These are phyloP conservation scores for Moniliella sp. DNA, from an alignment of 1,284 basidiomycete species.

Conservation along the genomic window DNA sequence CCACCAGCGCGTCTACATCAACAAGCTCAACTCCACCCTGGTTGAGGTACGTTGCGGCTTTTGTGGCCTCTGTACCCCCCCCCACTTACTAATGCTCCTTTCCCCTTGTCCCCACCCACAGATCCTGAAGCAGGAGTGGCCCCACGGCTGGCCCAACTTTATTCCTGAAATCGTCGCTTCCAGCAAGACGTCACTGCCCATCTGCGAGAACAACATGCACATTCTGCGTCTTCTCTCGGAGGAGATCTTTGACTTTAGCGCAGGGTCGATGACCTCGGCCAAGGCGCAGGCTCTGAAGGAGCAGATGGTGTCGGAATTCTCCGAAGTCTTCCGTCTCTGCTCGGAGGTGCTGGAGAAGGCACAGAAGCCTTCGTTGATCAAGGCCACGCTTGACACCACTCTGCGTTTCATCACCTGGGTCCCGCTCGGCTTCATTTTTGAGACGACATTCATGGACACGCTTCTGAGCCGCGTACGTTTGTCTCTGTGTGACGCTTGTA, in stretches of 20 bases:
- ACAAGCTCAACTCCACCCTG: conserved; percentile 87
- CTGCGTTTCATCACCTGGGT: conserved; percentile 98
- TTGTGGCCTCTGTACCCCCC: too few relatives aligned
- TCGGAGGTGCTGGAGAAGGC: conserved; percentile 83
- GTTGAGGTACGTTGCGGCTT: too few relatives aligned
- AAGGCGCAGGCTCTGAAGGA: conserved; percentile 96
- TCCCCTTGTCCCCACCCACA: too few relatives aligned
- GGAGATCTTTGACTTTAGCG: conserved; percentile 96
- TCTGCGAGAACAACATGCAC: conserved; percentile 99
- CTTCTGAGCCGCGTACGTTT: conserved; percentile 45
- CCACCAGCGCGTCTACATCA: conserved; percentile 81
- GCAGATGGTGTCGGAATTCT: conserved; percentile 34
- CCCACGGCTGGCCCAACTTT: conserved; percentile 94
- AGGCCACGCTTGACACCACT: conserved; percentile 80
- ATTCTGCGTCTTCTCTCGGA: conserved; percentile 92
- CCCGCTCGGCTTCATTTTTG: conserved; percentile 93
- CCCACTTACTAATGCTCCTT: too few relatives aligned
- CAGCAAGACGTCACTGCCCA: conserved; percentile 77
- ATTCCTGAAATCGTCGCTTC: conserved; percentile 93
- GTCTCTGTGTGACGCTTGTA: background rate
- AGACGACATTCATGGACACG: conserved; percentile 88
- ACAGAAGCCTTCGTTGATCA: conserved; percentile 85
- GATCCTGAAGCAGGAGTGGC: conserved; percentile 99
- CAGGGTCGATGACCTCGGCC: conserved; percentile 92
- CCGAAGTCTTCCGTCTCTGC: conserved; percentile 32